A percentile compares a stretch with the other conserved stretches of the same genome.
Evolutionary conservation across 1,284 basidiomycete species (phyloP).

Genomic region (Porphyrellus sp.): DNA sequence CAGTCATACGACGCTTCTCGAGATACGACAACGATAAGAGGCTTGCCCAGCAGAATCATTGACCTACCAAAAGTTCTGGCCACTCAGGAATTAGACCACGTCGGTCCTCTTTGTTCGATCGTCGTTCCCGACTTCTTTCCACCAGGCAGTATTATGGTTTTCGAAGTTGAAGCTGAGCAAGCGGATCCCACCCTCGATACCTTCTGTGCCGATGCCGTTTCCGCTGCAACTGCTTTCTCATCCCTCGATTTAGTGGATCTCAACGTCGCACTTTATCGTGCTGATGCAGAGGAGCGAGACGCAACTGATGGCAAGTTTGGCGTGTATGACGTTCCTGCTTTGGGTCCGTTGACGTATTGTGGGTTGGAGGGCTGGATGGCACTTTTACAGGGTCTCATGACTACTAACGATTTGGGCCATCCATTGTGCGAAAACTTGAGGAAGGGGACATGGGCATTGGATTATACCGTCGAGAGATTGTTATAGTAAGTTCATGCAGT

Average conservation of each 20-base stretch:
- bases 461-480: constrained; percentile 77
- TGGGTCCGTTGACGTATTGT: constrained; percentile 80
- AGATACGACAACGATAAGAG: constrained; percentile 59
- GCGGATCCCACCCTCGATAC: constrained; percentile 64
- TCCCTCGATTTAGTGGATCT: constrained; percentile 83
- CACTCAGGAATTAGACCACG: constrained; percentile 57
- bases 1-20: constrained; percentile 57
- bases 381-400: constrained; percentile 76
- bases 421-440: constrained; percentile 84
- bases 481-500: constrained; percentile 53
- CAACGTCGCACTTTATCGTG: constrained; percentile 79
- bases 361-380: constrained; percentile 97
- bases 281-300: constrained; percentile 88
- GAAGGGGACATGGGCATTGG: constrained; percentile 85
- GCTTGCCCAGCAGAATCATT: constrained; percentile 71
- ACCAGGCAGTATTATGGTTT: constrained; percentile 89
- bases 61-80: constrained; percentile 56
- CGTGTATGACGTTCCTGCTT: constrained; percentile 72
- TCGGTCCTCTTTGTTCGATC: constrained; percentile 76
- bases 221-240: constrained; percentile 68
- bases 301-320: constrained; percentile 74
- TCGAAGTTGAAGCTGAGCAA: constrained; percentile 77
- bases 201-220: constrained; percentile 65
- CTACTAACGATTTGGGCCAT: constrained; percentile 88
- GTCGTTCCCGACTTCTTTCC: constrained; percentile 83